These are phyloP conservation scores for Cocos nucifera DNA, from an alignment of 176 grass and related monocot genomes.

Conservation along the genomic window DNA sequence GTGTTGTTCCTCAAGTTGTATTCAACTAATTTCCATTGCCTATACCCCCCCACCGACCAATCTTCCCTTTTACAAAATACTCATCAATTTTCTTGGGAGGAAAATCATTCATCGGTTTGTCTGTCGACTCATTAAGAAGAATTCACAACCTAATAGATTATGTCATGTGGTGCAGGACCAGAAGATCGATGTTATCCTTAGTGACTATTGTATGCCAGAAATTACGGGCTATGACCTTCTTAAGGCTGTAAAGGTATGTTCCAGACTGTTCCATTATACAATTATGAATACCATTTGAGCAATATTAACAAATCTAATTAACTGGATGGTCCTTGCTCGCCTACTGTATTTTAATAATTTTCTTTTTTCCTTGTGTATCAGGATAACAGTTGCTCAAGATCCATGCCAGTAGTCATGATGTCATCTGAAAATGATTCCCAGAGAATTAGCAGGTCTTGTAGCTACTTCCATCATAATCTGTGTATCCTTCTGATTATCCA, in stretches of 20 bases:
- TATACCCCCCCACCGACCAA: too few relatives aligned
- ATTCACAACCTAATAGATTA: too few relatives aligned
- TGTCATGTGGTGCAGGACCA: conserved; percentile 38
- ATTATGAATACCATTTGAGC: background rate
- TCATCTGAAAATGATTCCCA: conserved; percentile 96
- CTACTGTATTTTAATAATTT: background rate
- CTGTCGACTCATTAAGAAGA: background rate
- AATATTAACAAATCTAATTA: background rate
- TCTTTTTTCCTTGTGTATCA: conserved; percentile 12
- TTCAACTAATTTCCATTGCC: too few relatives aligned
- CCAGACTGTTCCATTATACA: background rate
- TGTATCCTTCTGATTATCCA: too few relatives aligned
- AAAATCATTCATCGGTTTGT: too few relatives aligned
- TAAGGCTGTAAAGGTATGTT: conserved; percentile 64
- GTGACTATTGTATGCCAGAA: conserved; percentile 97
- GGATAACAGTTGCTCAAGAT: conserved; percentile 55
- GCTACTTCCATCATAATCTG: background rate
- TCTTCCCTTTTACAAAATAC: too few relatives aligned
- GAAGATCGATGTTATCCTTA: conserved; percentile 87
- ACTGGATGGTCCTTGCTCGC: too few relatives aligned
- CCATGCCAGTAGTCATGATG: conserved; percentile 92
- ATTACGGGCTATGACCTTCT: conserved; percentile 97
- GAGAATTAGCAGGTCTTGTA: conserved; percentile 77
- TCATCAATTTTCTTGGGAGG: too few relatives aligned
- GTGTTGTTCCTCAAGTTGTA: too few relatives aligned